A percentile compares a stretch with the other conserved stretches of the same genome.
phyloP scores from a whole-genome alignment of 257 asterid species.

The Przewalskia tangutica region DNA sequence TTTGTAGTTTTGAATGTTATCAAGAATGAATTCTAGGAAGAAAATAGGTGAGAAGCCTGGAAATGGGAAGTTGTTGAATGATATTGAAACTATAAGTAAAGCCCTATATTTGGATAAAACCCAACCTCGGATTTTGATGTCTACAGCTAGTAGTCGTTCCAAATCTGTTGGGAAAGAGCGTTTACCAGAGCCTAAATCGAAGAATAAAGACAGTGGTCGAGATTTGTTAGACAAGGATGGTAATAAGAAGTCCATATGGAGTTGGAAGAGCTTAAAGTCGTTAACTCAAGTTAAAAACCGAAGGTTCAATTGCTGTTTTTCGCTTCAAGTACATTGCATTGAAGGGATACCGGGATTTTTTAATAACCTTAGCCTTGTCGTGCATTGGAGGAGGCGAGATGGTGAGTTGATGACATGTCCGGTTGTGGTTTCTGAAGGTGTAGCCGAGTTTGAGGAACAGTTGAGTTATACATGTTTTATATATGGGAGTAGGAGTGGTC shows the following conservation, averaged over 20 bases:
- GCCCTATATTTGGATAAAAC: conserved; percentile 47
- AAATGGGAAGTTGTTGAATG: conserved; percentile 55
- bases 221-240: conserved; percentile 52
- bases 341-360: conserved; percentile 60
- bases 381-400: conserved; percentile 87
- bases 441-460: conserved; percentile 70
- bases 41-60: conserved; percentile 53
- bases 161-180: conserved; percentile 65
- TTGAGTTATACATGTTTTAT: conserved; percentile 67
- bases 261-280: conserved; percentile 86
- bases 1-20: conserved; percentile 27
- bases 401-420: conserved; percentile 60
- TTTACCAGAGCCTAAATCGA: conserved; percentile 39
- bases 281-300: conserved; percentile 56
- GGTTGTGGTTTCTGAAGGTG: conserved; percentile 44
- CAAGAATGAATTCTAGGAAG: conserved; percentile 56
- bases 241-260: conserved; percentile 80
- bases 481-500: conserved; percentile 71
- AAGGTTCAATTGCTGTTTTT: conserved; percentile 61
- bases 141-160: conserved; percentile 79
- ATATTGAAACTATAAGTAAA: conserved; percentile 63
- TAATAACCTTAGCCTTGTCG: conserved; percentile 51
- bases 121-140: conserved; percentile 44
- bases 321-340: conserved; percentile 70
- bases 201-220: conserved; percentile 37